Base-by-base conservation (phyloP, 768 basidiomycete genomes). In the Hypsizygus marmoreus region DNA sequence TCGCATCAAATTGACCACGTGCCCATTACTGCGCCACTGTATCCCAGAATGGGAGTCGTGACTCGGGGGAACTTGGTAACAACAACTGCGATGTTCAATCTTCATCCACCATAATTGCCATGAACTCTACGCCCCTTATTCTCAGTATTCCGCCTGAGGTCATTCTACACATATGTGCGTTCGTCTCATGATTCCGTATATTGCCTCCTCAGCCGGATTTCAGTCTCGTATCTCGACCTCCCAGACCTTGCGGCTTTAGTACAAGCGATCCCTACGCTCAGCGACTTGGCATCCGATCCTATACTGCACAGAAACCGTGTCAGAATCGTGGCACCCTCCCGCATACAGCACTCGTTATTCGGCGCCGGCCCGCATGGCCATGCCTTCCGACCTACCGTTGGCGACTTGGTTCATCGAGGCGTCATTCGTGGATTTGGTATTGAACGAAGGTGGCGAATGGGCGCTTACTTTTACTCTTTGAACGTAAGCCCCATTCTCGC, bases 221-320 rank as follows among this genome's bases (percentile, higher is more conserved):
- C 45, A 88, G 86, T 86, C 34, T 81, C 82, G 0, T 89, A 79
- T 61, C 71, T 90, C 43, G 88, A 89, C 63, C 63, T 88, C 5
- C 87, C 88, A 0, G 88, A 90, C 58, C 75, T 88, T 35, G 76
- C 75, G 36, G 56, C 71, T 1, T 60, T 87, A 30, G 73, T 77
- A 6, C 74, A 68, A 43, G 69, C 75, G 20, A 75, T 69, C 40
- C 78, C 73, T 20, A 49, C 61, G 17, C 69, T 88, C 6, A 72
- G 73, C 6, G 58, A 57, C 6, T 68, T 88, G 40, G 76, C 83
- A 9, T 61, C 72, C 6, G 86, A 89, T 60, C 84, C 81, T 0
- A 74, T 82, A 8, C 65, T 90, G 24, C 84, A 88, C 55, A 75
- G 71, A 34, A 72, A 75, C 45, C 79, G 88, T 10, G 61, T 88